Conservation (phyloP, 1,139 yeast genomes). For the Cylindricascospora bacillispora region DNA sequence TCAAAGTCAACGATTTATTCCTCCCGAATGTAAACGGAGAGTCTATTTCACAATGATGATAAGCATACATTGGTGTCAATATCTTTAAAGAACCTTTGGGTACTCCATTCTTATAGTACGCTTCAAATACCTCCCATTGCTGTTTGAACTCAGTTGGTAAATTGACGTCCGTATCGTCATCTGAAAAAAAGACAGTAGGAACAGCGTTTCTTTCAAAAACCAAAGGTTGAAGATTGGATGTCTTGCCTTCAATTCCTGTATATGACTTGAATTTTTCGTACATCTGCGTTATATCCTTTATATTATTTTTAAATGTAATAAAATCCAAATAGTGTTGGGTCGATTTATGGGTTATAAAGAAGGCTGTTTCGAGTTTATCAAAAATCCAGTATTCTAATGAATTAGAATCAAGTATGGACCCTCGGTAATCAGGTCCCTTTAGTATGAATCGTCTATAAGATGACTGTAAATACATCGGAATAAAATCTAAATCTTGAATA, state of each 20-base stretch:
- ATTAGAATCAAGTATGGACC: too few relatives aligned
- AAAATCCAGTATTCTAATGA: too few relatives aligned
- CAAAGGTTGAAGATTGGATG: conserved; percentile 5
- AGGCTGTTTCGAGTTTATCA: too few relatives aligned
- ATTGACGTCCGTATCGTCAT: conserved; percentile 4
- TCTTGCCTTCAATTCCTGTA: neutral
- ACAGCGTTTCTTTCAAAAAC: conserved; percentile 14
- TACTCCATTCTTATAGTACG: conserved; percentile 9
- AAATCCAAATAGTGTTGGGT: too few relatives aligned
- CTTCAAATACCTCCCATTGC: conserved; percentile 19
- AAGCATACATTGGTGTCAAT: conserved; percentile 10
- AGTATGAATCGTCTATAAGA: too few relatives aligned
- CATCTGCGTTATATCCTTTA: too few relatives aligned
- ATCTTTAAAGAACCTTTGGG: conserved; percentile 8
- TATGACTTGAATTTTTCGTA: too few relatives aligned
- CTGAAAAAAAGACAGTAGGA: conserved; percentile 10
- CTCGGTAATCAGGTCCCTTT: too few relatives aligned
- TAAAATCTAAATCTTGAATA: too few relatives aligned
- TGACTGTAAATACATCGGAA: too few relatives aligned
- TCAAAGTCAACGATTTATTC: conserved; percentile 9
- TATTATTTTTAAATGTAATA: too few relatives aligned
- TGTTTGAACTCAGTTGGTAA: conserved; percentile 12
- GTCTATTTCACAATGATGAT: conserved; percentile 22
- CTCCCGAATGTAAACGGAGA: conserved; percentile 11
- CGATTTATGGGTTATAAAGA: too few relatives aligned